phyloP scores from a whole-genome alignment of 108 stramenopile genomes.

The Pseudonitzschia multistriata region DNA sequence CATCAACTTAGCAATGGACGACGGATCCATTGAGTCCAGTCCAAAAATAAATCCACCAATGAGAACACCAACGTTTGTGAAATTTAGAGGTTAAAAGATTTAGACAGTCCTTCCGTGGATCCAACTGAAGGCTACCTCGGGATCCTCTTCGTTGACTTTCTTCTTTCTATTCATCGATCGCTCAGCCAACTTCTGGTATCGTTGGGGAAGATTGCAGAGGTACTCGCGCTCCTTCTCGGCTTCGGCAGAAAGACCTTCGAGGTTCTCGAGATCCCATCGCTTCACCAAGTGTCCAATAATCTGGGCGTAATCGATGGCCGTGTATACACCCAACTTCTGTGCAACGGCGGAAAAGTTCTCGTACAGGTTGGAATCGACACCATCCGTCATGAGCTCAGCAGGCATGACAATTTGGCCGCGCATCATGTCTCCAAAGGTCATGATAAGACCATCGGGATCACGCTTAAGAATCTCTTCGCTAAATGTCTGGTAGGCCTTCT shows the following conservation, averaged over 20 bases:
- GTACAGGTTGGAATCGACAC: slow-evolving; percentile 67
- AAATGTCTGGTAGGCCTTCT: slow-evolving; percentile 89
- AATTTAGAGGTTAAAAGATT: too few species aligned
- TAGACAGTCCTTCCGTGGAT: slow-evolving; percentile 63
- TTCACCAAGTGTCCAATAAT: slow-evolving; percentile 83
- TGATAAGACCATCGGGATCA: slow-evolving; percentile 82
- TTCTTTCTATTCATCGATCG: slow-evolving; percentile 88
- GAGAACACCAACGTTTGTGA: not conserved
- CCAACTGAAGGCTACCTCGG: slow-evolving; percentile 67
- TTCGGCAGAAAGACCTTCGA: slow-evolving; percentile 69
- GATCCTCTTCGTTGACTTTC: slow-evolving; percentile 58
- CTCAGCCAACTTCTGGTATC: slow-evolving; percentile 85
- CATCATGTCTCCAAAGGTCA: slow-evolving; percentile 87
- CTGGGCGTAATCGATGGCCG: slow-evolving; percentile 92
- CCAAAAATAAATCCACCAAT: not conserved
- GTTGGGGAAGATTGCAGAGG: slow-evolving; percentile 73
- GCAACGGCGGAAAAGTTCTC: slow-evolving; percentile 84
- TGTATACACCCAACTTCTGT: slow-evolving; percentile 86
- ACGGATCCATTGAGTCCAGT: not conserved
- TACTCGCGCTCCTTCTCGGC: slow-evolving; percentile 87
- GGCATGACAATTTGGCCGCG: slow-evolving; percentile 90
- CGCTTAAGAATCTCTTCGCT: slow-evolving; percentile 79
- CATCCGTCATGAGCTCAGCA: slow-evolving; percentile 90
- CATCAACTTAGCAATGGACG: too few species aligned
- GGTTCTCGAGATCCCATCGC: slow-evolving; percentile 78